Base-by-base conservation (phyloP, 208 protist genomes). In the Phytomonas serpens region DNA sequence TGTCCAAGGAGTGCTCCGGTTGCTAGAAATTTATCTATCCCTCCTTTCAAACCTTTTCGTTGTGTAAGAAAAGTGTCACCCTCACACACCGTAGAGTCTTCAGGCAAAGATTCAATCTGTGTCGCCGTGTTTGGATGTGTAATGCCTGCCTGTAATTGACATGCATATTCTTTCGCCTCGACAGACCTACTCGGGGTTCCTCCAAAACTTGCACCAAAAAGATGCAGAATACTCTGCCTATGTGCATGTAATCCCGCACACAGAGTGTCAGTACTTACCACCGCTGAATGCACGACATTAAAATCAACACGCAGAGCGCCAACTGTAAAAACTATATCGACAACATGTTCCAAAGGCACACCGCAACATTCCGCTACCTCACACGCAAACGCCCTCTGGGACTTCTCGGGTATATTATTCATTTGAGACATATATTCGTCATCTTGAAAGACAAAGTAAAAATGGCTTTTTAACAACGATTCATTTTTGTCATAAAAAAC, bases 341-440 rank as follows among this genome's bases (percentile, higher is more conserved):
- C 19, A 16, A 76, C 38, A 65, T 75, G 64, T 4, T 66, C 34
- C n/a, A 61, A 68, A 42, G 61, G 33, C 19, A 74, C 66, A 68
- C 52, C 76, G 62, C 71, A 72, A 14, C 69, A 74, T 2, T 37
- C 47, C 19, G 51, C 64, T 30, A 64, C 68, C 27, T 80, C 71
- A 40, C n/a, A 32, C 19, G 23, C 63, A 34, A 80, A 74, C 57
- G 64, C 76, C 32, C 67, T 47, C 7, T 62, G 31, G 34, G 76
- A 61, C 11, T 74, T 67, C 2, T 76, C 29, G 2, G 66, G 57
- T 23, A 67, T 67, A 31, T 62, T 29, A 6, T 29, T 34, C n/a
- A 80, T 61, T 37, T 73, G 40, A 29, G 16, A 4, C 27, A 51
- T 42, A 67, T 71, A 80, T 23, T 23, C 71, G 23, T 80, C 65